Conservation (phyloP, 179 eudicot genomes). For the Dionaea muscipula region DNA sequence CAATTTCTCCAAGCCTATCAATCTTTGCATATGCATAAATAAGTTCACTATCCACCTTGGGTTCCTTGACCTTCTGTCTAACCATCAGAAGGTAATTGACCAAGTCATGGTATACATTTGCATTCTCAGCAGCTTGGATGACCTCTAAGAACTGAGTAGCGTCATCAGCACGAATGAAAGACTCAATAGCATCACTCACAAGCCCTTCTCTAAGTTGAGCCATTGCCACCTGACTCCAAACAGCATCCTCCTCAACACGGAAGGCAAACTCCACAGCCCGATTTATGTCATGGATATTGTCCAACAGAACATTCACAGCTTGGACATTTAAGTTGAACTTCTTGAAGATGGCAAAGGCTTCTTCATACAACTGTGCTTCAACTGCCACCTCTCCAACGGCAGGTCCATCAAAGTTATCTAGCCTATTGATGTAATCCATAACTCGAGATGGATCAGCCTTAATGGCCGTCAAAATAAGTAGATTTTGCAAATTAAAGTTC, state of each 20-base stretch:
- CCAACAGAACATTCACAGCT: slow-evolving; percentile 39
- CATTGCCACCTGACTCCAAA: slow-evolving; percentile 46
- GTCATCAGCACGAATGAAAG: slow-evolving; percentile 44
- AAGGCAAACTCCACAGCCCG: slow-evolving; percentile 46
- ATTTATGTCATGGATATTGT: slow-evolving; percentile 31
- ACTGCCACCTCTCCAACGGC: slow-evolving; percentile 47
- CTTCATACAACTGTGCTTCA: slow-evolving; percentile 36
- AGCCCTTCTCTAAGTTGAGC: slow-evolving; percentile 40
- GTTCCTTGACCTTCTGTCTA: slow-evolving; percentile 40
- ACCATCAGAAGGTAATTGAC: slow-evolving; percentile 44
- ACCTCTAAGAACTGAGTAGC: slow-evolving; percentile 41
- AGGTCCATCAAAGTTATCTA: slow-evolving; percentile 48
- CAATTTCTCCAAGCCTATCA: slow-evolving; percentile 36
- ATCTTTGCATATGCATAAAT: slow-evolving; percentile 42
- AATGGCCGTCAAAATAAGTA: slow-evolving; percentile 39
- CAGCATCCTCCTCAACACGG: slow-evolving; percentile 47
- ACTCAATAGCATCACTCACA: slow-evolving; percentile 47
- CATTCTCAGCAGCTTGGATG: slow-evolving; percentile 35
- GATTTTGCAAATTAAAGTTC: slow-evolving; percentile 37
- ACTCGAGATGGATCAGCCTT: slow-evolving; percentile 42
- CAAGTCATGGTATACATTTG: slow-evolving; percentile 37
- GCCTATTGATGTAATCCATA: slow-evolving; percentile 41
- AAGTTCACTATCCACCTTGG: slow-evolving; percentile 44
- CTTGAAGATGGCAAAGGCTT: slow-evolving; percentile 42
- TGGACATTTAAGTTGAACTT: slow-evolving; percentile 43